These are phyloP conservation scores for Metschnikowia arizonensis DNA, from an alignment of 805 yeast genomes.

Conservation along the genomic window DNA sequence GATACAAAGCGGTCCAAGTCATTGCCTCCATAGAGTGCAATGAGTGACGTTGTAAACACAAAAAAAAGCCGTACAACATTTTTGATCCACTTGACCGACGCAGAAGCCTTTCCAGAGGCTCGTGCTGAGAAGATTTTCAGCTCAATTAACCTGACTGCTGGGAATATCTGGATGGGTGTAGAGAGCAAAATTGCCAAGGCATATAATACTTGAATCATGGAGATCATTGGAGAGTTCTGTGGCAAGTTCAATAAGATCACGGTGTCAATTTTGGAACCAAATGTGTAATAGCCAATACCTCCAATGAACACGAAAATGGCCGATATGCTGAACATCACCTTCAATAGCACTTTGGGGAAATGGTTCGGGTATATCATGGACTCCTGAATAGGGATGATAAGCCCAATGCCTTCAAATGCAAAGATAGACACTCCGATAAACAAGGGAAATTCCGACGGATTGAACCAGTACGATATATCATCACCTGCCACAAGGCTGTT, in stretches of 20 bases:
- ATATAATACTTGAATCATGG: constrained; percentile 64
- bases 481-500: constrained; percentile 42
- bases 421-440: constrained; percentile 82
- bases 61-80: constrained; percentile 53
- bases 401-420: constrained; percentile 85
- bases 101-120: constrained; percentile 55
- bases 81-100: constrained; percentile 59
- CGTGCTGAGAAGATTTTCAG: constrained; percentile 45
- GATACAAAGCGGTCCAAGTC: constrained; percentile 72
- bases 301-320: constrained; percentile 61
- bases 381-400: constrained; percentile 77
- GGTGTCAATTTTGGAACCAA: constrained; percentile 59
- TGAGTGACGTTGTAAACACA: constrained; percentile 50
- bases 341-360: constrained; percentile 59
- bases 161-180: constrained; percentile 77
- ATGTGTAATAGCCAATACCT: constrained; percentile 64
- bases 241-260: constrained; percentile 72
- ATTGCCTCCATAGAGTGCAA: constrained; percentile 66
- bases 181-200: constrained; percentile 72
- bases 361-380: constrained; percentile 74
- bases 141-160: constrained; percentile 72
- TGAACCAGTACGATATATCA: constrained; percentile 49
- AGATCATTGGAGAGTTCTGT: constrained; percentile 57
- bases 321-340: constrained; percentile 62
- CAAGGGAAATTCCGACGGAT: constrained; percentile 57